A percentile compares a stretch with the other conserved stretches of the same genome.
These are phyloP conservation scores for Xylaria acuta DNA, from an alignment of 495 filamentous ascomycete genomes.

Conservation along the genomic window DNA sequence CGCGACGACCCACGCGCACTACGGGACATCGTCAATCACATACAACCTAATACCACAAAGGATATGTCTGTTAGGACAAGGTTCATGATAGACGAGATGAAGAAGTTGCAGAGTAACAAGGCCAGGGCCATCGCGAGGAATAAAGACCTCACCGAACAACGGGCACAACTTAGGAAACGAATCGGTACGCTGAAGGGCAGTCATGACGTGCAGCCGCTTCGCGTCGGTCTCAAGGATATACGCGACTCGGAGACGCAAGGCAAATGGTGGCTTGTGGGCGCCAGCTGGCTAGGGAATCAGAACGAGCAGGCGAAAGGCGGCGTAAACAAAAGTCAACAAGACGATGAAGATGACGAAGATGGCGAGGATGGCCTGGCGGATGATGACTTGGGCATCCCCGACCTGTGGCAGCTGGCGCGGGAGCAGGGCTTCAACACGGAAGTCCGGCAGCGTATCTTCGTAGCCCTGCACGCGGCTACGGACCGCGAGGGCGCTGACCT, in stretches of 20 bases:
- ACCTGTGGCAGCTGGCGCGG: conserved; percentile 75
- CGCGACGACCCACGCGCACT: conserved; percentile 90
- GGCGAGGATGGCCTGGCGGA: conserved; percentile 43
- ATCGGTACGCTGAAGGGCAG: conserved; percentile 34
- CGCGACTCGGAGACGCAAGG: conserved; percentile 81
- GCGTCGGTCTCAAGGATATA: conserved; percentile 81
- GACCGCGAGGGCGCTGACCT: conserved; percentile 85
- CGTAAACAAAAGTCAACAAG: conserved; percentile 32
- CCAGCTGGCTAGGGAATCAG: conserved; percentile 76
- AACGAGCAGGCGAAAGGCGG: conserved; percentile 29
- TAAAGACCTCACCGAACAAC: conserved; percentile 38
- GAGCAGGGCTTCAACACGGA: conserved; percentile 95
- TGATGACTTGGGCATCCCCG: conserved; percentile 61
- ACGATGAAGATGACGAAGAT: conserved; percentile 27
- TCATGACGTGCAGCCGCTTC: conserved; percentile 66
- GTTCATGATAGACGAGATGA: conserved; percentile 98
- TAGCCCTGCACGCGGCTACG: conserved; percentile 83
- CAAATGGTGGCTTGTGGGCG: conserved; percentile 98
- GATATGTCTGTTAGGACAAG: conserved; percentile 86
- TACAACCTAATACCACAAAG: conserved; percentile 72
- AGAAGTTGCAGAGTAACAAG: conserved; percentile 91
- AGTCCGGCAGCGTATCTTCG: conserved; percentile 88
- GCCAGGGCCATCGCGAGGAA: conserved; percentile 69
- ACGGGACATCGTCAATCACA: conserved; percentile 84
- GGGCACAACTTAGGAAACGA: conserved; percentile 38